Evolutionary conservation across 2,329 filamentous ascomycete genomes (phyloP), one percentile per base, ranked within the genome.

Genomic region (Whalleya microplaca): DNA sequence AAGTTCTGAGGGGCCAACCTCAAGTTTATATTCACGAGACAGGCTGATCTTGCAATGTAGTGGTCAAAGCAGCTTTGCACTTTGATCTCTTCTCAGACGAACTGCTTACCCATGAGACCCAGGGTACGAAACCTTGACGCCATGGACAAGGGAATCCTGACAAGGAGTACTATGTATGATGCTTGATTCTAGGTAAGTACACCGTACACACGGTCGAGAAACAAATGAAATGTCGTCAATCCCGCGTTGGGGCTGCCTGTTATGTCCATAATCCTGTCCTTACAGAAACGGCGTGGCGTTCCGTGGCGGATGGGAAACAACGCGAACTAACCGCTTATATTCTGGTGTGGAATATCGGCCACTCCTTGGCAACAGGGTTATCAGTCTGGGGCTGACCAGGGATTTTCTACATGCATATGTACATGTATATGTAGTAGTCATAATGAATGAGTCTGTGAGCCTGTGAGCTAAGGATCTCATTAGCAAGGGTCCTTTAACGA

Each of bases 21-120:
- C 21, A 44, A 49, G 51, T 64, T 66, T 65, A 65, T 66, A 64
- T 63, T 45, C 48, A 42, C 47, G 10, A 16, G 16, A 41, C 8
- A 29, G 21, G 20, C 16, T 37, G 14, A n/a, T 16, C 21, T 42
- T 45, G 19, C 12, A 21, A 42, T 20, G 48, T 41, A 9, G 14
- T 23, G 45, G 9, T 14, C 41, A 43, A 43, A 20, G 41, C 18
- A 21, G n/a, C 40, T 44, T 41, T 53, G 42, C 21, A 32, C 40
- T 19, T 43, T 51, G 27, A 54, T 45, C 40, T 48, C 27, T 12
- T 43, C 4, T 51, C 27, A 45, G 46, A 50, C 27, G 40, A 55
- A 45, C 40, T 48, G 45, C 14, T 16, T 37, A 37, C 14, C 32
- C 32, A 37, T 6, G 10, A 14, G 5, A 37, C 10, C 32, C 32